Evolutionary conservation across 495 filamentous ascomycete genomes (phyloP).

Genomic region (Hypoxylon lienhwacheense): DNA sequence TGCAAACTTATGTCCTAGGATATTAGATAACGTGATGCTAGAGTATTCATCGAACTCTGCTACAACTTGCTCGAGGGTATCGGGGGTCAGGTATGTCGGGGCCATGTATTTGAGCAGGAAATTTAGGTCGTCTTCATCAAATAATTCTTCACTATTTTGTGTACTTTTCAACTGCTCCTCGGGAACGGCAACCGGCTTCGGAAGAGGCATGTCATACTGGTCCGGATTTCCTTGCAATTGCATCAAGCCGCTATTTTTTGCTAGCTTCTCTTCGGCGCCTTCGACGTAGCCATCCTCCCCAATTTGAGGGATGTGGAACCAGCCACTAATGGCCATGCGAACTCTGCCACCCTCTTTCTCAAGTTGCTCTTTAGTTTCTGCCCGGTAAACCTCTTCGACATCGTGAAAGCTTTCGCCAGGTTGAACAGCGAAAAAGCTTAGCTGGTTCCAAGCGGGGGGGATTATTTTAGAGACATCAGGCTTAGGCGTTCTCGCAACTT

Average conservation of each 20-base stretch:
- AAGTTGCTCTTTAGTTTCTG: conserved; percentile 50
- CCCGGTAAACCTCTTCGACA: conserved; percentile 94
- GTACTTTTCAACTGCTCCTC: conserved; percentile 49
- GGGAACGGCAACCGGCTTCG: conserved; percentile 56
- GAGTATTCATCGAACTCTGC: conserved; percentile 80
- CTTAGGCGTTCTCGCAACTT: conserved; percentile 70
- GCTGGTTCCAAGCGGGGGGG: conserved; percentile 93
- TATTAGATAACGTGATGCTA: conserved; percentile 73
- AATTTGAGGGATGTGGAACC: conserved; percentile 97
- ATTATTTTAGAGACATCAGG: conserved; percentile 76
- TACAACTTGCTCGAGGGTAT: conserved; percentile 80
- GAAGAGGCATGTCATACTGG: conserved; percentile 78
- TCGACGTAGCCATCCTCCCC: conserved; percentile 92
- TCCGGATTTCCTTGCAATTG: conserved; percentile 91
- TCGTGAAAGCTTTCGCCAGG: conserved; percentile 98
- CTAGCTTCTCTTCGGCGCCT: conserved; percentile 84
- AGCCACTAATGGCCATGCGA: conserved; percentile 98
- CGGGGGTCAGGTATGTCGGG: conserved; percentile 89
- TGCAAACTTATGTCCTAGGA: conserved; percentile 77
- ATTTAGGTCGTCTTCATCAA: conserved; percentile 75
- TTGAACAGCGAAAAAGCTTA: conserved; percentile 97
- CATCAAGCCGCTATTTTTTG: conserved; percentile 82
- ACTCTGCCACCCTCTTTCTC: conserved; percentile 70
- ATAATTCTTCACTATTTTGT: conserved; percentile 52
- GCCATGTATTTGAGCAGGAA: conserved; percentile 88